These are phyloP conservation scores for Teunomyces gatunensis DNA, from an alignment of 805 yeast species.

Conservation along the genomic window DNA sequence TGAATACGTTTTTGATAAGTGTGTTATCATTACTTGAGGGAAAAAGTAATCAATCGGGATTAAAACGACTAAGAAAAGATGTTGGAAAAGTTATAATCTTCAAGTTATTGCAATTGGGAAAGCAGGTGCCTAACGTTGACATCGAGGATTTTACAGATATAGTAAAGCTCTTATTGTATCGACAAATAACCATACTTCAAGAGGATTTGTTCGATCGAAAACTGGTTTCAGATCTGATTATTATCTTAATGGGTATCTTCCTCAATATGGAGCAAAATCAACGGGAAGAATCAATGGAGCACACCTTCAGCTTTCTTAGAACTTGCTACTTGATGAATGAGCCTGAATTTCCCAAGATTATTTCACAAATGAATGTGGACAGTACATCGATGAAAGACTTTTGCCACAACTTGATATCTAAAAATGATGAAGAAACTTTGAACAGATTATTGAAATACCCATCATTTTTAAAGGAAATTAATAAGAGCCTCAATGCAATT, in stretches of 20 bases:
- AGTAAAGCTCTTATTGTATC: slow-evolving; percentile 28
- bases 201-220: slow-evolving; percentile 30
- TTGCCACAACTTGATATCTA: slow-evolving; percentile 26
- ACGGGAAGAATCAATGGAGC: slow-evolving; percentile 21
- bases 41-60: slow-evolving; percentile 6
- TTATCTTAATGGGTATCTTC: slow-evolving; percentile 30
- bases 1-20: slow-evolving; percentile 27
- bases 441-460: slow-evolving; percentile 26
- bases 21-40: slow-evolving; percentile 32
- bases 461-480: slow-evolving; percentile 25
- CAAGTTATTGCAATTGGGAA: slow-evolving; percentile 24
- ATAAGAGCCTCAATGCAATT: slow-evolving; percentile 21
- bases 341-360: slow-evolving; percentile 19
- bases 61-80: slow-evolving; percentile 17
- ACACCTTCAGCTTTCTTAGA: slow-evolving; percentile 34
- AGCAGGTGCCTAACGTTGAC: slow-evolving; percentile 6
- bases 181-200: slow-evolving; percentile 33
- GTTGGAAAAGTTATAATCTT: slow-evolving; percentile 29
- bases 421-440: slow-evolving; percentile 39
- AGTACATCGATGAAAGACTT: slow-evolving; percentile 26
- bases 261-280: slow-evolving; percentile 14
- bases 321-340: slow-evolving; percentile 33
- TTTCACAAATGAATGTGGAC: slow-evolving; percentile 13
- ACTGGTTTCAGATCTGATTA: slow-evolving; percentile 31
- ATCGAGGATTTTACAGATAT: slow-evolving; percentile 14